Percentiles rank a stretch among this genome's conserved stretches.
Evolutionary conservation across 352 stramenopile species (phyloP).

Genomic region (Globisporangium okanoganense): DNA sequence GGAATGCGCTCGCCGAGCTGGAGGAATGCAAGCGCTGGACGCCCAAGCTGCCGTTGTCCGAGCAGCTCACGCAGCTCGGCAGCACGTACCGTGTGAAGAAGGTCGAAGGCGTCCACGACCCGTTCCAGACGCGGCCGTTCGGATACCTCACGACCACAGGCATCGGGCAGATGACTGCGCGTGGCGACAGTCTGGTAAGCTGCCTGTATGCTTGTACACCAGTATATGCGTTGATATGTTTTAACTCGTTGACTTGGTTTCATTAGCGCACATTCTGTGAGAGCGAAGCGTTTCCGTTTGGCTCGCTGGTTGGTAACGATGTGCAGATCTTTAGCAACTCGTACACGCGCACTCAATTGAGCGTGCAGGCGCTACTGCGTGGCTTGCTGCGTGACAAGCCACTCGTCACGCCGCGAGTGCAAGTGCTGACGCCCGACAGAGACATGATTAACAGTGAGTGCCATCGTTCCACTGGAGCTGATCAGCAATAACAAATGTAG

Average conservation of each 20-base stretch:
- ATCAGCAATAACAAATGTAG: too few relatives aligned
- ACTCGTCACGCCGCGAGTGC: conserved; percentile 32
- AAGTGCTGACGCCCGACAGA: conserved; percentile 52
- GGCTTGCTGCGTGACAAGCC: conserved; percentile 38
- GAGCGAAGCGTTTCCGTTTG: conserved; percentile 39
- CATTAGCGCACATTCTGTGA: conserved; percentile 36
- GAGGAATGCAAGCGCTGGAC: conserved; percentile 44
- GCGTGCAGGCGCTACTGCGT: conserved; percentile 56
- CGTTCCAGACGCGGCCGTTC: conserved; percentile 58
- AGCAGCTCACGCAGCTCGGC: conserved; percentile 32
- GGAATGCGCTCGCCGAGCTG: conserved; percentile 22
- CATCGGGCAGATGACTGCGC: conserved; percentile 61
- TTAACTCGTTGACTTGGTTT: background rate
- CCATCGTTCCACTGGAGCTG: background rate
- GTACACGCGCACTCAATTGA: conserved; percentile 79
- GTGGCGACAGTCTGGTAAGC: conserved; percentile 36
- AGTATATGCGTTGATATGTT: background rate
- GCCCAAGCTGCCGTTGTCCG: conserved; percentile 33
- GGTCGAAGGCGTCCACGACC: conserved; percentile 13
- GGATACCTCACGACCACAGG: conserved; percentile 61
- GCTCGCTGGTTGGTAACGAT: conserved; percentile 25
- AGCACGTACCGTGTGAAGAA: conserved; percentile 25
- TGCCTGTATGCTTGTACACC: background rate
- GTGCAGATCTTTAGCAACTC: conserved; percentile 65
- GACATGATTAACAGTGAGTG: conserved; percentile 83